Base-by-base conservation (phyloP, 352 stramenopile genomes). In the Pythium chondricola region DNA sequence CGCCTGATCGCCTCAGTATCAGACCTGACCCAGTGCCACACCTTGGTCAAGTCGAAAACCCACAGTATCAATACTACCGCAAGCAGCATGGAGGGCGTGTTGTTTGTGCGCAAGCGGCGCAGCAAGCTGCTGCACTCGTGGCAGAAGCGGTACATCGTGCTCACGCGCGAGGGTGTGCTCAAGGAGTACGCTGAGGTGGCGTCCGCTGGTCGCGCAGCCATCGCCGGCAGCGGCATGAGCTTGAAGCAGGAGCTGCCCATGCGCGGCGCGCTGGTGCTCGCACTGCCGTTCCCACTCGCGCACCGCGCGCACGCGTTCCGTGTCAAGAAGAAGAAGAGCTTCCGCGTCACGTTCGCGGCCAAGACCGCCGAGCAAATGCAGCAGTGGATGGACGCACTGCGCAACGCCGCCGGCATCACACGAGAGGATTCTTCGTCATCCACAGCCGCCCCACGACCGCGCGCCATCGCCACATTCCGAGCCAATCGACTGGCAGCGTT, bases 81-180 rank as follows among this genome's bases (percentile, higher is more conserved):
- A n/a, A 29, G 18, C 40, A 31, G 6, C 38, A 85, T 84, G 67
- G 73, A 88, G 43, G 72, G 77, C 62, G 52, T 78, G 11, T 47
- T 88, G 29, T 85, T 57, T 50, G 65, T 72, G 14, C 74, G 74
- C 30, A 65, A 67, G 13, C 54, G 63, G 25, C 67, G 72, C 44
- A 63, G 65, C 27, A 81, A 80, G 53, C 57, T 89, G 27, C 63
- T 89, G 20, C 69, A 65, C 45, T 63, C 60, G 48, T 89, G 78
- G 78, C 63, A 80, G 52, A 84, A 85, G 65, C 71, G 73, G 38
- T 87, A 89, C 53, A 68, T 82, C 42, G 67, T 85, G 32, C 61
- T 89, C 20, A 63, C 67, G 0, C 48, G 66, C n/a, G 43, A 57
- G n/a, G 71, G 73, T 1, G 41, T 59, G 39, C 44, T 87, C 5